Evolutionary conservation across 345 rosid genomes (phyloP), one percentile per base, ranked within the genome.

Genomic region (Ricinus communis): DNA sequence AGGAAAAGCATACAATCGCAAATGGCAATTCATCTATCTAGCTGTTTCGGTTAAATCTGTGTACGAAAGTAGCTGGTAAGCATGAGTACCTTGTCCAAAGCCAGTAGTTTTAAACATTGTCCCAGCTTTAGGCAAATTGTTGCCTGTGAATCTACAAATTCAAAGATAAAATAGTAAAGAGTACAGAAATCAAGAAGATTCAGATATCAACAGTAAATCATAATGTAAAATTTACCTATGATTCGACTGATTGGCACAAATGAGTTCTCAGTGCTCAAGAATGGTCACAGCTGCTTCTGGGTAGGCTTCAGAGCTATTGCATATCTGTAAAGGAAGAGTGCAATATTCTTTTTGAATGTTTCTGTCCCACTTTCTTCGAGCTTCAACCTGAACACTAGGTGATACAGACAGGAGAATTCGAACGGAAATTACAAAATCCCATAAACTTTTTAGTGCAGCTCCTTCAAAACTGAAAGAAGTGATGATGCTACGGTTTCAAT

Each of bases 31-130:
- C 30, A 38, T 38, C 33, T 60, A 45, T 36, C 19, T 36, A 30
- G 43, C 53, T n/a, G 13, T 54, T 38, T 28, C 5, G 38, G 38
- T 2, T 33, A 33, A 49, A 15, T 6, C 12, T 43, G 38, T 14
- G 16, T 43, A n/a, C 68, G 25, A 6, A 46, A 45, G 47, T 40
- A 63, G 54, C 62, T 63, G 47, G 58, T 25, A 63, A 69, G 33
- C 41, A 16, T 28, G 57, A 30, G 28, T 57, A 30, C 25, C 43
- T 65, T 56, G 55, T 49, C 36, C 50, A 3, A 45, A 19, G 52
- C 25, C 31, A 28, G 40, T 3, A 46, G 21, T 30, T 53, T 55
- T 51, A 5, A 27, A 53, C 31, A 6, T 22, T 54, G 33, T 47
- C 33, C 31, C 10, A n/a, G n/a, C 31, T 25, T 25, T 58, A 63